Evolutionary conservation across 2,329 filamentous ascomycete genomes (phyloP).

Genomic region (Chrysoporthe deuterocubensis): DNA sequence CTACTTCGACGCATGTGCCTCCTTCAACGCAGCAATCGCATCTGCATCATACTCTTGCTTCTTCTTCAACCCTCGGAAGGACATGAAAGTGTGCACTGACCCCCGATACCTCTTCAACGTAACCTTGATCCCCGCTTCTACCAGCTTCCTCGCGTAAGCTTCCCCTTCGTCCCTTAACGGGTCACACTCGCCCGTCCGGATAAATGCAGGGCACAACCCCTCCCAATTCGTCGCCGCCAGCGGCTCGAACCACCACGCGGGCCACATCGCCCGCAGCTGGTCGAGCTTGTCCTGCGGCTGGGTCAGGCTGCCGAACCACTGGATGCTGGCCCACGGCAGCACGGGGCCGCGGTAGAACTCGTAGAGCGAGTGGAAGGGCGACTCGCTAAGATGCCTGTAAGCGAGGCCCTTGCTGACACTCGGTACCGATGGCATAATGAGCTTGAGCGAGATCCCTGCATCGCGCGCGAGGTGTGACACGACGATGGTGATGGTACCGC

Average conservation of each 20-base stretch:
- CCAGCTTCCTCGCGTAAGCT: slow-evolving; percentile 43
- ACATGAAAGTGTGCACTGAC: slow-evolving; percentile 46
- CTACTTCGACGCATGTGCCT: slow-evolving; percentile 35
- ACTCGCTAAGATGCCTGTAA: slow-evolving; percentile 40
- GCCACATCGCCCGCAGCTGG: slow-evolving; percentile 36
- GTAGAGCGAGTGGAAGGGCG: slow-evolving; percentile 40
- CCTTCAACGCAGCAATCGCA: slow-evolving; percentile 37
- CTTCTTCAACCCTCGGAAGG: slow-evolving; percentile 31
- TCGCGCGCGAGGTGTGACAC: slow-evolving; percentile 45
- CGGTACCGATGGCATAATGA: slow-evolving; percentile 42
- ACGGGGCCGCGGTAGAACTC: slow-evolving; percentile 41
- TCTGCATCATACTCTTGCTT: slow-evolving; percentile 42
- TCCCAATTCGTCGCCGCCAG: slow-evolving; percentile 39
- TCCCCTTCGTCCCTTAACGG: slow-evolving; percentile 47
- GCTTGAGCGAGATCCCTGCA: slow-evolving; percentile 40
- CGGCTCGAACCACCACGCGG: slow-evolving; percentile 42
- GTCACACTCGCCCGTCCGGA: slow-evolving; percentile 42
- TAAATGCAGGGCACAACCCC: slow-evolving; percentile 40
- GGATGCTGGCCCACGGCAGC: slow-evolving; percentile 41
- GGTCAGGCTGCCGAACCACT: slow-evolving; percentile 38
- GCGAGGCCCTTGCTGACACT: slow-evolving; percentile 33
- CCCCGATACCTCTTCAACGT: slow-evolving; percentile 43
- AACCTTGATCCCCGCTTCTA: slow-evolving; percentile 42
- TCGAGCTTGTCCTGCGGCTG: slow-evolving; percentile 36
- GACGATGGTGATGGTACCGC: slow-evolving; percentile 41